Percentiles rank a stretch among this genome's conserved stretches.
Conservation (phyloP, 2,329 filamentous ascomycete species). For the Lecanoromycetidae sp. region DNA sequence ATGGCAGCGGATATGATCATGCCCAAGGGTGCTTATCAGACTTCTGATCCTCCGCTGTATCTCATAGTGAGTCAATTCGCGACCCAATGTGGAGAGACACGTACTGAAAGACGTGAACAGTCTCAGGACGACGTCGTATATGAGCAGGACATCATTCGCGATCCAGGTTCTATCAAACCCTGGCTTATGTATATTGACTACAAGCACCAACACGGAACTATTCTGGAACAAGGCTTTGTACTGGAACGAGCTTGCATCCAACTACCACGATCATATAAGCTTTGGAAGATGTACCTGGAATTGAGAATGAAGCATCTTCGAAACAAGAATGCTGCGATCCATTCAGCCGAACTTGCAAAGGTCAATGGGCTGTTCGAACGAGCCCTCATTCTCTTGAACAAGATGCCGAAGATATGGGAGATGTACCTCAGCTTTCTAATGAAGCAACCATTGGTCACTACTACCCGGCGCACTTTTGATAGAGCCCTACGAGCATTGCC, state of each 20-base stretch:
- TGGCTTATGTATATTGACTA: conserved; percentile 91
- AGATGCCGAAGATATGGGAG: conserved; percentile 98
- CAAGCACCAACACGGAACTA: conserved; percentile 74
- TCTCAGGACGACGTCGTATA: conserved; percentile 70
- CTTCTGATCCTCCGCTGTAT: conserved; percentile 32
- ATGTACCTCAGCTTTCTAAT: conserved; percentile 89
- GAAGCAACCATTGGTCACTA: conserved; percentile 81
- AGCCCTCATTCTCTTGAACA: conserved; percentile 85
- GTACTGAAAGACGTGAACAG: conserved; percentile 2
- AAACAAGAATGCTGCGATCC: conserved; percentile 70
- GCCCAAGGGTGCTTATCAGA: not conserved
- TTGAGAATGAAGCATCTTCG: conserved; percentile 71
- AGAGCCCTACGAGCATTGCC: conserved; percentile 81
- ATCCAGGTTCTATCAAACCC: conserved; percentile 74
- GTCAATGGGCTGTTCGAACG: conserved; percentile 92
- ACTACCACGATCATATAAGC: conserved; percentile 88
- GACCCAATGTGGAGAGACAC: not conserved
- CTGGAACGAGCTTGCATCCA: conserved; percentile 86
- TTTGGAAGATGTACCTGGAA: conserved; percentile 94
- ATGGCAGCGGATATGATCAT: conserved; percentile 29
- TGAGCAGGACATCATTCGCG: conserved; percentile 87
- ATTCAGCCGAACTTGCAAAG: conserved; percentile 72
- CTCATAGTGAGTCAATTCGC: conserved; percentile 31
- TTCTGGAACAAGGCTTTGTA: conserved; percentile 73
- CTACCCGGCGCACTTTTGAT: conserved; percentile 79